Base-by-base conservation (phyloP, 352 stramenopile genomes). In the Phytopythium ostracodes region DNA sequence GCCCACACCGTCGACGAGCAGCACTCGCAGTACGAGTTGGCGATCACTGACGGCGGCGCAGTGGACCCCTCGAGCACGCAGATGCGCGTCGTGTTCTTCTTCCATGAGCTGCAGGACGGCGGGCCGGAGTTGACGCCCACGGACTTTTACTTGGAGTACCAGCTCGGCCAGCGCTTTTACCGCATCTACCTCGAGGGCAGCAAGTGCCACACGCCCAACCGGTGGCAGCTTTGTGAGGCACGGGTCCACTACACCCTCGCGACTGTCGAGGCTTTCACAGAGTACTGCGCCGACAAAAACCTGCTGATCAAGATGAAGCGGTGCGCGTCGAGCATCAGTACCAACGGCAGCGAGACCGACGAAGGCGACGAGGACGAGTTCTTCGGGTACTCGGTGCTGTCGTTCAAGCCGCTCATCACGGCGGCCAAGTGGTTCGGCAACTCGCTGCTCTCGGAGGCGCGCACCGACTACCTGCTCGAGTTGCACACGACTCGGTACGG, bases 81-180 rank as follows among this genome's bases (percentile, higher is more conserved):
- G 40, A 63, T 94, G 36, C 79, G 83, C 1, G 52, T 94, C 17
- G 72, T 85, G 31, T 84, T 94, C 50, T 90, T 94, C 68, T 94
- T 94, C 56, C 83, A 94, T 52, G 85, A 94, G 56, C 63, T 94
- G 3, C 85, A 94, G 54, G 85, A 94, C 53, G 83, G 71, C 35
- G 79, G 82, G 0, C 76, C 75, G 0, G 53, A 79, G 1, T 63
- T 90, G 36, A 64, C 67, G 8, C 75, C 83, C 1, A 82, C 78
- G 0, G 80, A 92, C 22, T 94, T 91, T 27, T 89, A 81, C 53
- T 69, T 92, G 33, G 83, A 91, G 46, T 94, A 94, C 50, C 83
- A 92, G 44, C 58, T 94, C 8, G 85, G 83, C 0, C 85, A 94
- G 62, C 53, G 65, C 25, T 72, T 91, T 31, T 74, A 64, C 12